Evolutionary conservation across 192 early-diverging fungal genomes (phyloP), one percentile per base, ranked within the genome.

Genomic region (Chytriomyces sp.): DNA sequence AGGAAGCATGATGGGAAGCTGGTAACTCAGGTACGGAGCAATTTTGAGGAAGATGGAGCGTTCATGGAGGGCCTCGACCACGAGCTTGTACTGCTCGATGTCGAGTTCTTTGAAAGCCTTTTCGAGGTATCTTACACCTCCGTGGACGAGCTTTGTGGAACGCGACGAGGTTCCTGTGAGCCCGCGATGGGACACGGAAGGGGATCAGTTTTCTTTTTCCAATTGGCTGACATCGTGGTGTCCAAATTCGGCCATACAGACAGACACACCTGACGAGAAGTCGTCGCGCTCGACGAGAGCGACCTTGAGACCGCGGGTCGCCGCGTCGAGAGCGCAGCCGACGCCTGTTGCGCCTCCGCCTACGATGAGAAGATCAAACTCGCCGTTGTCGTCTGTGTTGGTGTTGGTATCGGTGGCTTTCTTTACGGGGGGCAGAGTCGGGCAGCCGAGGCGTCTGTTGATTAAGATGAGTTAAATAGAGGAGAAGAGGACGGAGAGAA

Each of bases 201-300:
- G n/a, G n/a, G n/a, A n/a, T n/a, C n/a, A n/a, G n/a, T n/a, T n/a
- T n/a, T n/a, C n/a, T n/a, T n/a, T n/a, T n/a, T n/a, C n/a, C n/a
- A n/a, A n/a, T n/a, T n/a, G n/a, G n/a, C n/a, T n/a, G n/a, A n/a
- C n/a, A n/a, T n/a, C n/a, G n/a, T n/a, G n/a, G n/a, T n/a, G n/a
- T n/a, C n/a, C n/a, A n/a, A n/a, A 44, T 44, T 44, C 8, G 41
- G 41, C 44, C 12, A 49, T 19, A 49, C 7, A 34, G 22, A n/a
- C 17, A 39, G 19, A 26, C n/a, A n/a, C 80, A 91, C 90, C 91
- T 22, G 91, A 85, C 10, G 95, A 84, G 87, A 95, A 98, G 78
- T 98, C 96, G 75, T 98, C 94, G 53, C 94, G 83, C 80, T 98
- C 96, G 6, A 98, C 95, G 75, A 98, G 82, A 3, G 96, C 96